phyloP scores from a whole-genome alignment of 805 yeast species.

The Saccharomycopsis lassenensis region DNA sequence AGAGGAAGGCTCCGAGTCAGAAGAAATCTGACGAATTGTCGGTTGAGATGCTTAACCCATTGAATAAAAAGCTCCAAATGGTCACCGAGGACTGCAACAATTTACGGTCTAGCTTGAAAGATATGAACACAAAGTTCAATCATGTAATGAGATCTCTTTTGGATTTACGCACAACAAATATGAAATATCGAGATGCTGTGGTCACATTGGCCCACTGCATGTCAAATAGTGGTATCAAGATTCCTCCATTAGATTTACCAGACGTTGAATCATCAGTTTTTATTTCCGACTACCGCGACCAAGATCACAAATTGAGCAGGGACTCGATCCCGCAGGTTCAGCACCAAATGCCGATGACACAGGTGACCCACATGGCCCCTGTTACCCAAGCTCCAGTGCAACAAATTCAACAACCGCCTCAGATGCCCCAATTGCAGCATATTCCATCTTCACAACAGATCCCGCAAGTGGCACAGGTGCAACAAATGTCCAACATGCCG shows the following conservation, averaged over 20 bases:
- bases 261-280: background rate
- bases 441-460: background rate
- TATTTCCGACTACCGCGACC: constrained; percentile 3
- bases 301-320: background rate
- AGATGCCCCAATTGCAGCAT: too few relatives aligned
- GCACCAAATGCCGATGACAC: too few relatives aligned
- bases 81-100: constrained; percentile 26
- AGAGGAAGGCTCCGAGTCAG: constrained; percentile 61
- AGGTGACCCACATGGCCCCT: too few relatives aligned
- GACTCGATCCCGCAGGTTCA: too few relatives aligned
- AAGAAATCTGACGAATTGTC: constrained; percentile 28
- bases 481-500: too few relatives aligned
- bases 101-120: constrained; percentile 27
- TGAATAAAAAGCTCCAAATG: constrained; percentile 28
- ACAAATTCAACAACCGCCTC: background rate
- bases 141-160: constrained; percentile 53
- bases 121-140: constrained; percentile 47
- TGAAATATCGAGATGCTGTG: constrained; percentile 43
- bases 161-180: constrained; percentile 44
- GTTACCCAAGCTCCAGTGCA: background rate
- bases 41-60: constrained; percentile 9
- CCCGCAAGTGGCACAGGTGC: background rate
- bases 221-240: constrained; percentile 47
- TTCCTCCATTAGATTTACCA: constrained; percentile 57
- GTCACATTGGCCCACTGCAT: constrained; percentile 39